These are phyloP conservation scores for Schizonepeta tenuifolia DNA, from an alignment of 257 asterid genomes.

Conservation along the genomic window DNA sequence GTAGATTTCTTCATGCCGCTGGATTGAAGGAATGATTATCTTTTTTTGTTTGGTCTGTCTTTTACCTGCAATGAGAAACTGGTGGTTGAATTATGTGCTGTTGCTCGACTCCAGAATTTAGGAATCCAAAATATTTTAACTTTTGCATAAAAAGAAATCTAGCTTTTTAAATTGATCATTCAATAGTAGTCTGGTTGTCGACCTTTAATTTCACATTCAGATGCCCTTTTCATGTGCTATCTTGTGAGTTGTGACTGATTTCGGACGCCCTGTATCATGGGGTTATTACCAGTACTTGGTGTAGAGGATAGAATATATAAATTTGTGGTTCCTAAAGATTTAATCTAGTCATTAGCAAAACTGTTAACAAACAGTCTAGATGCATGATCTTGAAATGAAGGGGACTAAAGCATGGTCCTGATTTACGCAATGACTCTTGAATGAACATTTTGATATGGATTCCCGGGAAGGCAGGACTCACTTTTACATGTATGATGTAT, in stretches of 20 bases:
- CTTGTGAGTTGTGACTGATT: not conserved
- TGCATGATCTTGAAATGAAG: not conserved
- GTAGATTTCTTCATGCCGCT: slow-evolving; percentile 6
- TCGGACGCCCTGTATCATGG: not conserved
- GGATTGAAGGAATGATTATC: slow-evolving; percentile 3
- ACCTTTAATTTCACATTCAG: not conserved
- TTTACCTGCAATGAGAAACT: not conserved
- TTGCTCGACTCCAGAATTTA: slow-evolving; percentile 1
- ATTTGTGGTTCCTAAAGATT: not conserved
- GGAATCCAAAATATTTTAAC: not conserved
- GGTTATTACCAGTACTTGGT: not conserved
- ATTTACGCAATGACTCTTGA: not conserved
- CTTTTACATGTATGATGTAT: not conserved
- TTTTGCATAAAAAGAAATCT: not conserved
- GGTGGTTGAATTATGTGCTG: slow-evolving; percentile 9
- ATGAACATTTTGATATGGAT: not conserved
- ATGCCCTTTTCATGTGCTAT: slow-evolving; percentile 14
- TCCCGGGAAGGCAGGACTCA: not conserved
- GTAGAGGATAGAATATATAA: not conserved
- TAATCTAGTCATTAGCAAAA: not conserved
- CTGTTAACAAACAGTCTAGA: not conserved
- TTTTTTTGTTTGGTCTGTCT: not conserved
- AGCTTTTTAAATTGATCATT: not conserved
- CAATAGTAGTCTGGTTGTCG: not conserved
- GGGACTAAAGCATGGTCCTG: not conserved